A percentile compares a stretch with the other conserved stretches of the same genome.
Conservation (phyloP, 345 rosid genomes). For the Rhizophora apiculata region DNA sequence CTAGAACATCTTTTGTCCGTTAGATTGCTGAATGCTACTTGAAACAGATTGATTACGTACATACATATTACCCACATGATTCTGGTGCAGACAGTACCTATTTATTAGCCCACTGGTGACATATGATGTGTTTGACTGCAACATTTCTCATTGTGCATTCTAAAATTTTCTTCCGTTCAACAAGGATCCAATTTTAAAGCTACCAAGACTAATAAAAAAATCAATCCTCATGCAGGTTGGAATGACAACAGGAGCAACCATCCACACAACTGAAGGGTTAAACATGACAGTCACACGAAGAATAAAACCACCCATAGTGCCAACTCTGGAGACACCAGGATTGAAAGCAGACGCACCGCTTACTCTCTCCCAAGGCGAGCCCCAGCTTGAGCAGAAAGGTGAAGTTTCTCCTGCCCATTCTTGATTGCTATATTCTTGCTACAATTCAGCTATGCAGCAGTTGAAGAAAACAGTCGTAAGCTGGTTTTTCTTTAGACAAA, state of each 20-base stretch:
- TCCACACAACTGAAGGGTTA: conserved; percentile 85
- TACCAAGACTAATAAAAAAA: not conserved
- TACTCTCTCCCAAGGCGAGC: conserved; percentile 18
- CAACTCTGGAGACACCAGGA: conserved; percentile 38
- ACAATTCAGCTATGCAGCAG: not conserved
- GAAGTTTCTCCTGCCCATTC: conserved; percentile 56
- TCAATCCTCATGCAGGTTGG: conserved; percentile 48
- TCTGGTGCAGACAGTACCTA: too few relatives aligned
- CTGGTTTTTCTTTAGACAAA: too few relatives aligned
- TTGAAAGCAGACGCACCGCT: conserved; percentile 28
- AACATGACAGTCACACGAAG: conserved; percentile 63
- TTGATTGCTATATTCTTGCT: conserved; percentile 9
- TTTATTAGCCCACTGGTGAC: too few relatives aligned
- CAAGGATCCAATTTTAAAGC: too few relatives aligned
- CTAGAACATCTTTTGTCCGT: too few relatives aligned
- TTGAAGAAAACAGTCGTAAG: too few relatives aligned
- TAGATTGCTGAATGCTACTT: too few relatives aligned
- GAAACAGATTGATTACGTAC: too few relatives aligned
- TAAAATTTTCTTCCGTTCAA: too few relatives aligned
- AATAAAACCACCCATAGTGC: conserved; percentile 45
- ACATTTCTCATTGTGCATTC: too few relatives aligned
- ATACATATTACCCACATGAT: too few relatives aligned
- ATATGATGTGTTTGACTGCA: too few relatives aligned
- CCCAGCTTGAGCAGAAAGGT: conserved; percentile 29
- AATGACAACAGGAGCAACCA: conserved; percentile 95